Evolutionary conservation across 208 protist species (phyloP).

Genomic region (Crithidia fasciculata): DNA sequence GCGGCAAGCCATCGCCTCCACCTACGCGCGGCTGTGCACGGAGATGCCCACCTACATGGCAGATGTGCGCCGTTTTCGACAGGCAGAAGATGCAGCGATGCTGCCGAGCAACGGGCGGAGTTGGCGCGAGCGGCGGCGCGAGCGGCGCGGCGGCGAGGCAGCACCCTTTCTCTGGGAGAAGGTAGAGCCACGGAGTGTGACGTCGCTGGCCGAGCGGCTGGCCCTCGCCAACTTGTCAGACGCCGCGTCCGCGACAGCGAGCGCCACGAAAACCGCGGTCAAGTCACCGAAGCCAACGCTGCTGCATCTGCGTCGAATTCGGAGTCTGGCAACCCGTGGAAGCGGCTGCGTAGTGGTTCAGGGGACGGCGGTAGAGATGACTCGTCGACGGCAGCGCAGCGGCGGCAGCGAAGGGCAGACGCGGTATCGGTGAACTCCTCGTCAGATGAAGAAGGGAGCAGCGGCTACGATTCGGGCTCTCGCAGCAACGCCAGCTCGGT

Average conservation of each 20-base stretch:
- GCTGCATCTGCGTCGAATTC: background rate
- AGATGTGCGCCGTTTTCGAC: constrained; percentile 37
- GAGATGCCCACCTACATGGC: constrained; percentile 45
- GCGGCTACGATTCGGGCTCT: constrained; percentile 6
- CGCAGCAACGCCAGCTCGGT: constrained; percentile 55
- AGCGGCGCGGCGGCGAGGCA: background rate
- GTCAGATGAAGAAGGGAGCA: background rate
- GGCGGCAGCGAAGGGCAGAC: background rate
- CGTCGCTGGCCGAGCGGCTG: constrained; percentile 35
- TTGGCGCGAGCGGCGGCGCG: constrained; percentile 15
- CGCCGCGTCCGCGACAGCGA: background rate
- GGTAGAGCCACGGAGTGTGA: constrained; percentile 9
- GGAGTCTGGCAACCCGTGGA: constrained; percentile 14
- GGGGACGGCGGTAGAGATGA: background rate
- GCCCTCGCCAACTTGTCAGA: constrained; percentile 25
- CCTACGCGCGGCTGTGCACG: constrained; percentile 42
- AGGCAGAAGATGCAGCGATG: constrained; percentile 53
- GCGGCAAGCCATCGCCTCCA: constrained; percentile 54
- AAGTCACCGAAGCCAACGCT: background rate
- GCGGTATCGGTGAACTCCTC: background rate
- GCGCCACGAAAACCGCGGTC: too few relatives aligned
- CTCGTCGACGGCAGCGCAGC: too few relatives aligned
- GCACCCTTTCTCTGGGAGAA: constrained; percentile 5
- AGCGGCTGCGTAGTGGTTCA: constrained; percentile 15
- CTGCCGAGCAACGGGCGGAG: constrained; percentile 24